phyloP scores from a whole-genome alignment of 2,329 filamentous ascomycete genomes.

The Paraconiothyrium sp. region DNA sequence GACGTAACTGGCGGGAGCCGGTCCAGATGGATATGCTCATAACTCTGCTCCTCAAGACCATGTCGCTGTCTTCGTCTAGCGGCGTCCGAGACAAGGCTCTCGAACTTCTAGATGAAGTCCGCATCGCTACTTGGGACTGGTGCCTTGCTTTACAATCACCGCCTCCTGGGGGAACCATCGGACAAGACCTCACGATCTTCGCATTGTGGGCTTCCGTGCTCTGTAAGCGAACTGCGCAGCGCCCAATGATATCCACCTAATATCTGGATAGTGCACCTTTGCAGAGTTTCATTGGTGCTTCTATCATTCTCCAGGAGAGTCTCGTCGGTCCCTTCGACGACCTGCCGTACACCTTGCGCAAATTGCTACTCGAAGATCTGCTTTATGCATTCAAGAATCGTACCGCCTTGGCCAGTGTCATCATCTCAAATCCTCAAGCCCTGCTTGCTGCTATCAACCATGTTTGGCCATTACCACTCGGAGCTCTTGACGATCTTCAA shows the following conservation, averaged over 20 bases:
- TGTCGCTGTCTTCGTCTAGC: slow-evolving; percentile 36
- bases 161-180: slow-evolving; percentile 42
- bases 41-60: slow-evolving; percentile 57
- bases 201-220: slow-evolving; percentile 66
- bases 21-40: slow-evolving; percentile 68
- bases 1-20: slow-evolving; percentile 67
- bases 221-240: slow-evolving; percentile 61
- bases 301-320: slow-evolving; percentile 60
- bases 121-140: slow-evolving; percentile 62
- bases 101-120: slow-evolving; percentile 53
- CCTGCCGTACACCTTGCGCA: slow-evolving; percentile 48
- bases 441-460: slow-evolving; percentile 50
- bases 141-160: slow-evolving; percentile 56
- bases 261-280: slow-evolving; percentile 23
- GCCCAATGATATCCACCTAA: not conserved
- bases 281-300: slow-evolving; percentile 50
- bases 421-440: slow-evolving; percentile 39
- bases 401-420: slow-evolving; percentile 44
- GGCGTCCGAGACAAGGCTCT: slow-evolving; percentile 18
- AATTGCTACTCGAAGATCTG: slow-evolving; percentile 58
- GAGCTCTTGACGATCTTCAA: slow-evolving; percentile 20
- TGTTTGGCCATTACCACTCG: slow-evolving; percentile 55
- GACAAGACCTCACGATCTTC: slow-evolving; percentile 55
- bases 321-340: slow-evolving; percentile 48
- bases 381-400: slow-evolving; percentile 55